Evolutionary conservation across 2,329 filamentous ascomycete genomes (phyloP), one percentile per base, ranked within the genome.

Genomic region (Didymella sp.): DNA sequence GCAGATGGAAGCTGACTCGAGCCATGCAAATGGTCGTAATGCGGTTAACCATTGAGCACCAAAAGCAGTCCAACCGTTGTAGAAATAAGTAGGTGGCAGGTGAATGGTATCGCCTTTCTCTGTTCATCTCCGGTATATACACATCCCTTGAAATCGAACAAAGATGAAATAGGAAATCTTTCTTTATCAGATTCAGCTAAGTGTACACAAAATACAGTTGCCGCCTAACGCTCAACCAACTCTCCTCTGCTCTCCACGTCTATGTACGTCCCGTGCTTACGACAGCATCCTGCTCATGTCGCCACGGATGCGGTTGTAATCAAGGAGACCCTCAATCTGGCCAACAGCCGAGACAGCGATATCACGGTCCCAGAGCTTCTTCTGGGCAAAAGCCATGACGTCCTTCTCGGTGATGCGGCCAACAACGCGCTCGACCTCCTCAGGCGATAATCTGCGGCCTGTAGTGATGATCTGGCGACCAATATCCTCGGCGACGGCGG

Each of bases 401-500:
- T 98, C 92, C 85, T 96, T 96, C 80, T 93, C 92, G 65, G 92
- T 92, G 76, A 99, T 94, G 70, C 82, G 84, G 74, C 93, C 89
- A 70, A 99, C 92, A 68, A 89, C 87, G 72, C 91, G 88, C 87
- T 99, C 95, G 66, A 99, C 94, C 85, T 99, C 95, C 78, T 90
- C 89, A 59, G 95, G 91, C 76, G 83, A 88, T 87, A 96, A 89
- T 67, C 94, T 89, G 73, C 93, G 90, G 76, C 95, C 95, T 57
- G 95, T 98, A 74, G 93, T 98, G 82, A 99, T 88, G 80, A 99
- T 92, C 83, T 99, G 95, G 79, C 95, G 91, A 75, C 95, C 95
- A 78, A 99, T 96, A 78, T 99, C 95, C 85, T 99, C 95, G 60
- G 95, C 95, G 52, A 97, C 89, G 71, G 95, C 92, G 45, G 95